phyloP scores from a whole-genome alignment of 2,329 filamentous ascomycete species.

The Penicillium sp. region DNA sequence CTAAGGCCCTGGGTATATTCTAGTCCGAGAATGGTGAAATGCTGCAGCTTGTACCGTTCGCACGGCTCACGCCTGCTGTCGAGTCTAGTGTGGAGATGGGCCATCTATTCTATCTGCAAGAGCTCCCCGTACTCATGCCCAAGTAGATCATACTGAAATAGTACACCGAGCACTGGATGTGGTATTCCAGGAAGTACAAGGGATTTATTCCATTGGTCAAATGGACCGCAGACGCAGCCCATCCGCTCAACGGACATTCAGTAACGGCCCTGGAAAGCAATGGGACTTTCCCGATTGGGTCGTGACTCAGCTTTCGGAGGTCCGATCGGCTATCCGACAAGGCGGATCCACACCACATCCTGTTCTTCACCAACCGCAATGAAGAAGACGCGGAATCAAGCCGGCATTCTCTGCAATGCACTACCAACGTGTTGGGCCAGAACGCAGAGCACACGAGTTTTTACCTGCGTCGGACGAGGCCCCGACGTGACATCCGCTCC shows the following conservation, averaged over 20 bases:
- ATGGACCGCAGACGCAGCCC: background rate
- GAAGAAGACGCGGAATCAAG: slow-evolving; percentile 16
- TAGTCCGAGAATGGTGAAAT: background rate
- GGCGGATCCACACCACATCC: slow-evolving; percentile 13
- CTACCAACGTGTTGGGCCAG: slow-evolving; percentile 11
- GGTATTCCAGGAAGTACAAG: background rate
- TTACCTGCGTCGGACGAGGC: slow-evolving; percentile 15
- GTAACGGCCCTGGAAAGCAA: too few relatives aligned
- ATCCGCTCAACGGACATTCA: background rate
- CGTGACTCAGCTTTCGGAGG: slow-evolving; percentile 13
- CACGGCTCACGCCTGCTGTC: too few relatives aligned
- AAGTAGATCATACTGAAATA: background rate
- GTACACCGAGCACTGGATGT: background rate
- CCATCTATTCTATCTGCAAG: too few relatives aligned
- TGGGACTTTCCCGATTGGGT: background rate
- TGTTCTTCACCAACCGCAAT: slow-evolving; percentile 11
- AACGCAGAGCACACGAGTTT: slow-evolving; percentile 7
- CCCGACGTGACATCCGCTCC: slow-evolving; percentile 16
- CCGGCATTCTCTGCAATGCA: slow-evolving; percentile 9
- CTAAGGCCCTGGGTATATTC: background rate
- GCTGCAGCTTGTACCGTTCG: too few relatives aligned
- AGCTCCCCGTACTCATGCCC: background rate
- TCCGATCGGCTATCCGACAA: slow-evolving; percentile 26
- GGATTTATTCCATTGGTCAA: background rate
- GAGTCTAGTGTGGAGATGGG: too few relatives aligned